Evolutionary conservation across 2,329 filamentous ascomycete genomes (phyloP).

Genomic region (Sporothrix dimorphospora): DNA sequence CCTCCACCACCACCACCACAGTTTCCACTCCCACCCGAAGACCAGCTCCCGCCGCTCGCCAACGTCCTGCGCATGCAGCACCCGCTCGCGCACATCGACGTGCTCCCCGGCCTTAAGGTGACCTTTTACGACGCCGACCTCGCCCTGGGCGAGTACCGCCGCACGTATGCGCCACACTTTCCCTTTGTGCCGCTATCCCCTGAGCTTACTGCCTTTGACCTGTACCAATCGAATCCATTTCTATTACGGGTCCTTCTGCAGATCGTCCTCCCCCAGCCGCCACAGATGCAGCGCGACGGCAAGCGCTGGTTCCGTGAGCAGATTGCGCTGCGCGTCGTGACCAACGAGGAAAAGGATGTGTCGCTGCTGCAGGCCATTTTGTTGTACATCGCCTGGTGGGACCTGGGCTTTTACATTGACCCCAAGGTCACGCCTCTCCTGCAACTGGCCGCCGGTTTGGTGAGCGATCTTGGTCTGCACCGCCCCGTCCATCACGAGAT

Average conservation of each 20-base stretch:
- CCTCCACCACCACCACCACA: not conserved
- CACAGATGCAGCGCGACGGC: constrained; percentile 40
- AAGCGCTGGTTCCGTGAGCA: constrained; percentile 45
- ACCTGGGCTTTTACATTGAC: constrained; percentile 46
- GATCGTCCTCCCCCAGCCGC: constrained; percentile 40
- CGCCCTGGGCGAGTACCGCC: constrained; percentile 42
- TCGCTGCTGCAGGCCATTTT: constrained; percentile 47
- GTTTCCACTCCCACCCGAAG: not conserved
- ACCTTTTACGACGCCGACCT: constrained; percentile 41
- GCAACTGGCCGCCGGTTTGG: constrained; percentile 45
- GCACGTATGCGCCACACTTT: constrained; percentile 42
- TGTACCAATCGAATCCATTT: constrained; percentile 42
- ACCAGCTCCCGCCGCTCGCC: not conserved
- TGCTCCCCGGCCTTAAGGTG: constrained; percentile 45
- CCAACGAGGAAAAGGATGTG: constrained; percentile 43
- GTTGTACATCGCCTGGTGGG: constrained; percentile 46
- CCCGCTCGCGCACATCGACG: constrained; percentile 35
- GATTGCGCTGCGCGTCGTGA: constrained; percentile 45
- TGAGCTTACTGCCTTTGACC: constrained; percentile 36
- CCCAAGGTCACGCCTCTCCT: constrained; percentile 44
- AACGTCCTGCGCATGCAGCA: constrained; percentile 5
- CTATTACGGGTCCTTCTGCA: constrained; percentile 47
- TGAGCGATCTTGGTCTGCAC: constrained; percentile 46
- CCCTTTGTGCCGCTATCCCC: constrained; percentile 45
- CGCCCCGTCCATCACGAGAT: constrained; percentile 36